Evolutionary conservation across 495 filamentous ascomycete genomes (phyloP), one percentile per base, ranked within the genome.

Genomic region (Penicillium macrosclerotiorum): DNA sequence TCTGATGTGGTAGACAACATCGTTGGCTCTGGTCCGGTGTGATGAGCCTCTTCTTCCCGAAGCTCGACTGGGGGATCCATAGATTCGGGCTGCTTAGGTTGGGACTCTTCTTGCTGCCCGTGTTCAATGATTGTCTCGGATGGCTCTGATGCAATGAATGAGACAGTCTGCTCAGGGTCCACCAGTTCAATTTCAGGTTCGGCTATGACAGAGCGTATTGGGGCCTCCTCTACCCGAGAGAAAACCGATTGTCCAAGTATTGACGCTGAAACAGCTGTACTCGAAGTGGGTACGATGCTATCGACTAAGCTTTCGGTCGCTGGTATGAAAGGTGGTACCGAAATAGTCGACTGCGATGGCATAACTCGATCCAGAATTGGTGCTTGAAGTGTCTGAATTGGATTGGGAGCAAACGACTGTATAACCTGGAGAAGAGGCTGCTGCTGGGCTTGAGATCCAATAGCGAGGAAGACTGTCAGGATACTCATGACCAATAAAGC

Each of bases 401-500:
- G 49, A 6, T 67, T 53, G 3, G 27, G 41, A 1, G 59, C 42
- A 24, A 63, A 60, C 1, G 48, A 45, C 12, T 37, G 46, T 8
- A 62, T 23, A 6, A 52, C 33, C 12, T 55, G 43, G 4, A 37
- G 49, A 3, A 27, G 17, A 8, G 32, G 45, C n/a, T 19, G 27
- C 13, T 45, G 44, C 16, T 44, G 53, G 7, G 62, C 47, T 1
- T 40, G 25, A 37, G 51, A 47, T 4, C 60, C 55, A 3, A 68
- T 48, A 4, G 74, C 73, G 8, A 86, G 67, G n/a, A 84, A 63
- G 1, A 80, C 57, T 8, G 86, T 69, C 8, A 88, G 59, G 5
- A 83, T 23, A 44, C 78, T 78, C 19, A 92, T 72, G 3, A 84
- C 44, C 1, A 76, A 67, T 34, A 94, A 85, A 4, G 76, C 72